These are phyloP conservation scores for Keithomyces neogunnii DNA, from an alignment of 2,329 filamentous ascomycete species.

Conservation along the genomic window DNA sequence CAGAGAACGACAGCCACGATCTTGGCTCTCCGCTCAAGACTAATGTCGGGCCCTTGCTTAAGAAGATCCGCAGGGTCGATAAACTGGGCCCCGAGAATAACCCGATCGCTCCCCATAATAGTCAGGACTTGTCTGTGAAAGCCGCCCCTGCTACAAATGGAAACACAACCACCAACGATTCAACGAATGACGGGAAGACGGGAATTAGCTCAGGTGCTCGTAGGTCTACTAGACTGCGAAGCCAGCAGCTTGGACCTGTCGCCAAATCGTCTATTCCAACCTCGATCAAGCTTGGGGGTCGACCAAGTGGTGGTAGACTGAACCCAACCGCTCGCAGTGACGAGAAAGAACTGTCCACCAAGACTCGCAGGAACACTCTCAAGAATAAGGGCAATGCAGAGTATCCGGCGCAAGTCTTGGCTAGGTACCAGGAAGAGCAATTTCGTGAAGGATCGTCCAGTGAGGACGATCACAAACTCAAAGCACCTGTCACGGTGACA, in stretches of 20 bases:
- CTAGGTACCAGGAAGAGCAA: slow-evolving; percentile 17
- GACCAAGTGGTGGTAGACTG: slow-evolving; percentile 12
- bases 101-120: neutral
- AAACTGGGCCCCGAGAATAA: slow-evolving; percentile 6
- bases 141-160: neutral
- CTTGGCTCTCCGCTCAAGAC: slow-evolving; percentile 14
- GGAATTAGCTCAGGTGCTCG: slow-evolving; percentile 13
- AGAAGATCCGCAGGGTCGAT: slow-evolving; percentile 14
- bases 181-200: slow-evolving; percentile 11
- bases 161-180: neutral
- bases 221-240: slow-evolving; percentile 25
- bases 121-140: neutral
- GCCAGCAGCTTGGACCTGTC: slow-evolving; percentile 9
- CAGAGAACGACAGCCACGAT: slow-evolving; percentile 13
- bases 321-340: slow-evolving; percentile 14
- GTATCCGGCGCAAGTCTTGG: slow-evolving; percentile 25
- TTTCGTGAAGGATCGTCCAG: slow-evolving; percentile 9
- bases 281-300: slow-evolving; percentile 23
- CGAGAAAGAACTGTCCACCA: slow-evolving; percentile 23
- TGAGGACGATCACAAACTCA: neutral
- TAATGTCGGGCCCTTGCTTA: slow-evolving; percentile 13
- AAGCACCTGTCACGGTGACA: slow-evolving; percentile 1
- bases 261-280: slow-evolving; percentile 26
- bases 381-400: slow-evolving; percentile 27
- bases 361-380: slow-evolving; percentile 26